Conservation (phyloP, 345 rosid species). For the Firmiana major region DNA sequence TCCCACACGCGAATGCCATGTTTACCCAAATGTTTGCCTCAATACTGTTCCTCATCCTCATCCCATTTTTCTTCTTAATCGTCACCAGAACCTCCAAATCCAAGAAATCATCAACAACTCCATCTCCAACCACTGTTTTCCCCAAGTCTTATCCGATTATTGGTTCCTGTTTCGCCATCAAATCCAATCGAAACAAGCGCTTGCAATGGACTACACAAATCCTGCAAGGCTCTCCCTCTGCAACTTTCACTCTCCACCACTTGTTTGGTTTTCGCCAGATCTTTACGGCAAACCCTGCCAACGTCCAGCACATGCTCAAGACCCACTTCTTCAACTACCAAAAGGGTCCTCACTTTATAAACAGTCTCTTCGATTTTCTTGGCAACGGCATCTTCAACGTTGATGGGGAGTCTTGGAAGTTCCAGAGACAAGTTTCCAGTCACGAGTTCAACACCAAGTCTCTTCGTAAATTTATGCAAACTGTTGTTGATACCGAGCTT, state of each 20-base stretch:
- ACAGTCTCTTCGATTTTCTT: slow-evolving; percentile 47
- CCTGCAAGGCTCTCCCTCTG: slow-evolving; percentile 43
- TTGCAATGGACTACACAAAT: slow-evolving; percentile 52
- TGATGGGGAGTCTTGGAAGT: slow-evolving; percentile 63
- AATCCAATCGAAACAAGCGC: slow-evolving; percentile 39
- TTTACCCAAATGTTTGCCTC: too few species aligned
- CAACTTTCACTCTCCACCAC: slow-evolving; percentile 42
- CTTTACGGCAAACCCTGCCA: slow-evolving; percentile 58
- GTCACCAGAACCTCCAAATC: background rate
- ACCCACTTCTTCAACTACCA: slow-evolving; percentile 50
- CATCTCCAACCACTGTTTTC: background rate
- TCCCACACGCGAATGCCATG: too few species aligned
- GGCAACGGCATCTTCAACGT: slow-evolving; percentile 69
- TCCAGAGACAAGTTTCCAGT: slow-evolving; percentile 68
- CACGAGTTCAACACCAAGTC: slow-evolving; percentile 70
- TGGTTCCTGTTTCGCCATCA: slow-evolving; percentile 39
- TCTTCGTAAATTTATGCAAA: slow-evolving; percentile 54
- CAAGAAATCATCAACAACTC: background rate
- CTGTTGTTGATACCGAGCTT: slow-evolving; percentile 53
- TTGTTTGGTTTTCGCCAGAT: slow-evolving; percentile 29
- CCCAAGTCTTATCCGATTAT: slow-evolving; percentile 52
- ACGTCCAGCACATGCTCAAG: slow-evolving; percentile 61
- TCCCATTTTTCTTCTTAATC: slow-evolving; percentile 3
- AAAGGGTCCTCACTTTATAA: slow-evolving; percentile 36
- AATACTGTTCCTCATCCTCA: background rate